Evolutionary conservation across 495 filamentous ascomycete genomes (phyloP), one percentile per base, ranked within the genome.

Genomic region (Aspergillus biplanus): DNA sequence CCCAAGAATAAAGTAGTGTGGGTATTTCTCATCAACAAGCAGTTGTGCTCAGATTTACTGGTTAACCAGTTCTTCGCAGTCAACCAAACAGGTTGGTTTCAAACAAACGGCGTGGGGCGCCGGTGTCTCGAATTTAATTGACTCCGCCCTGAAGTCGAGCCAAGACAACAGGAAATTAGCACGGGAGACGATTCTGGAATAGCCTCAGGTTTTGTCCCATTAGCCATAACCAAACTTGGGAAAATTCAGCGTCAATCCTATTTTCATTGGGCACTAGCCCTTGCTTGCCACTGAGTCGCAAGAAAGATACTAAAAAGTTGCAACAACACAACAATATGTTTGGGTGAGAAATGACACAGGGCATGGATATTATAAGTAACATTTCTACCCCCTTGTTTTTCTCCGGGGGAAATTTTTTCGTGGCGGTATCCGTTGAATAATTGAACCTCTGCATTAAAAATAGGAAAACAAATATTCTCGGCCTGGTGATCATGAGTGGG

Each of bases 61-160:
- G 21, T 27, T 27, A 27, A 1, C 21, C 21, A 2, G 21, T 27
- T 27, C 21, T 27, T 27, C 8, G 6, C 52, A 5, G 7, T 34
- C 42, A 33, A 44, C 39, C 11, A 11, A 44, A n/a, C 39, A 33
- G 56, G 34, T 31, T 33, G 31, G 27, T 52, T 33, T 39, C 31
- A 50, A 39, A 50, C 47, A 42, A 32, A 18, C 3, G 48, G 35
- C 5, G 21, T 55, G 59, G 60, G 27, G 35, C 59, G 52, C 52
- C 60, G 52, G 60, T 48, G 42, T 62, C 52, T 62, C 60, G 50
- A 15, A 33, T 56, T 62, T 62, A 39, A 50, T 50, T 56, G 48
- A 27, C 16, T 6, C 31, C 15, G 21, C 16, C 12, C 52, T 13
- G 21, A 52, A 32, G 13, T 6, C 6, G 9, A 56, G 59, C 42